Base-by-base conservation (phyloP, 495 filamentous ascomycete species). In the Aspergillus kassunensis region DNA sequence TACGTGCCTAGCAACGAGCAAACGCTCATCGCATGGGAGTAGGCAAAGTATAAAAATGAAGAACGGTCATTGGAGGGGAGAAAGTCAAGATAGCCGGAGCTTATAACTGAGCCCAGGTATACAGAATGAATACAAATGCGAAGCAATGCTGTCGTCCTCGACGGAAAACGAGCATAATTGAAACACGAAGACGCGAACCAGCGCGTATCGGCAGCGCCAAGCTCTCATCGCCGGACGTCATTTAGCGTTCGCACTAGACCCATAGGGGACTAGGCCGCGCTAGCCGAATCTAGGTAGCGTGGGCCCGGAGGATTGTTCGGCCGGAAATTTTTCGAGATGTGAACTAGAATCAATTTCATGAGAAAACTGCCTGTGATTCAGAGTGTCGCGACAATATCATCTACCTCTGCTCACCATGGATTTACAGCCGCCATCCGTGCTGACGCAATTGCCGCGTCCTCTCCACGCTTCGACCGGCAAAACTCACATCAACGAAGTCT, bases 401-500 rank as follows among this genome's bases (percentile, higher is more conserved):
- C 33, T 51, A 16, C 43, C 53, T 18, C 51, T 44, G 46, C 21
- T 50, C 42, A 55, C 47, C 53, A 77, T 76, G 73, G 72, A 75
- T 60, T 44, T 77, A 36, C 73, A 73, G 49, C 53, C 71, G 35
- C 73, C 75, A 10, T 75, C 72, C 15, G 76, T 86, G 48, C 69
- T 92, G 56, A 81, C 86, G 29, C 71, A 82, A 36, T 70, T 92
- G 61, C 84, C 86, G 24, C 73, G 73, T 43, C 84, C 86, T 18
- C 73, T 89, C 49, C 80, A 83, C 50, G 80, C 69, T 23, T 75
- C 69, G 13, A 78, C 73, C 23, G 80, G 81, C 21, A 76, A 81
- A 36, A 82, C 86, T 53, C 74, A 74, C 13, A 79, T 84, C 43
- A 79, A 81, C 49, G 85, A 89, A 55, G 90, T 95, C 25, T 84